Evolutionary conservation across 2,329 filamentous ascomycete genomes (phyloP).

Genomic region (Fusarium tanahbumbuense): DNA sequence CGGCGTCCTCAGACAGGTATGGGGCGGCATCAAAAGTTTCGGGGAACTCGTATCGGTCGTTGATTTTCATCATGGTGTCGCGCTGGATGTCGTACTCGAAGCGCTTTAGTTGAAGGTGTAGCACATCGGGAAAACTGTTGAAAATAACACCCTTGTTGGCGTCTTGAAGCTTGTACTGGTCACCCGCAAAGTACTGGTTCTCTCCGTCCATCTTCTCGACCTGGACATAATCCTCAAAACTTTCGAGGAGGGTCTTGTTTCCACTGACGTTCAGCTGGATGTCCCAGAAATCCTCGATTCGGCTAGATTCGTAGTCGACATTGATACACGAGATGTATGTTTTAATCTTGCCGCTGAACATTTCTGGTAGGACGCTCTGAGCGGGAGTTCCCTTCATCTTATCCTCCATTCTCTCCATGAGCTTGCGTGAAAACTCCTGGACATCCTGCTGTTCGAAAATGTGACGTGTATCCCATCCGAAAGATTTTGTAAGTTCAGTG

Average conservation of each 20-base stretch:
- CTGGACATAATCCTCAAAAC: conserved; percentile 95
- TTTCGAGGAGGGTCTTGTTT: conserved; percentile 92
- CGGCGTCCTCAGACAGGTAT: conserved; percentile 86
- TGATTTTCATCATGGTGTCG: conserved; percentile 99
- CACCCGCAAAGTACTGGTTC: conserved; percentile 95
- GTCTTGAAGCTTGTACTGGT: conserved; percentile 92
- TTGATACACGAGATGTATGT: conserved; percentile 99
- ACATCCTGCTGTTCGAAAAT: conserved; percentile 99
- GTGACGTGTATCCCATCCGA: conserved; percentile 97
- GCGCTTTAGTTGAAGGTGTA: conserved; percentile 94
- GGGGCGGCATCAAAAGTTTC: conserved; percentile 85
- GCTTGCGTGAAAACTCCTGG: conserved; percentile 92
- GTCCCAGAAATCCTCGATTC: conserved; percentile 98
- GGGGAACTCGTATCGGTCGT: conserved; percentile 90
- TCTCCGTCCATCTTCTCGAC: conserved; percentile 98
- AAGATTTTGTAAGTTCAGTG: conserved; percentile 93
- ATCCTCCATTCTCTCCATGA: conserved; percentile 97
- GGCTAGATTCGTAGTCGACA: conserved; percentile 95
- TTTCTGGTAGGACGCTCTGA: conserved; percentile 86
- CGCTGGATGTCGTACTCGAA: conserved; percentile 98
- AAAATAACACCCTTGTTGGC: conserved; percentile 99
- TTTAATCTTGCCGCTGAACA: conserved; percentile 98
- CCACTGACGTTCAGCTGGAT: conserved; percentile 96
- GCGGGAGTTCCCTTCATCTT: conserved; percentile 97
- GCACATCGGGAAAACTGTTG: conserved; percentile 90